phyloP scores from a whole-genome alignment of 179 eudicot species.

The Amaranthus tricolor region DNA sequence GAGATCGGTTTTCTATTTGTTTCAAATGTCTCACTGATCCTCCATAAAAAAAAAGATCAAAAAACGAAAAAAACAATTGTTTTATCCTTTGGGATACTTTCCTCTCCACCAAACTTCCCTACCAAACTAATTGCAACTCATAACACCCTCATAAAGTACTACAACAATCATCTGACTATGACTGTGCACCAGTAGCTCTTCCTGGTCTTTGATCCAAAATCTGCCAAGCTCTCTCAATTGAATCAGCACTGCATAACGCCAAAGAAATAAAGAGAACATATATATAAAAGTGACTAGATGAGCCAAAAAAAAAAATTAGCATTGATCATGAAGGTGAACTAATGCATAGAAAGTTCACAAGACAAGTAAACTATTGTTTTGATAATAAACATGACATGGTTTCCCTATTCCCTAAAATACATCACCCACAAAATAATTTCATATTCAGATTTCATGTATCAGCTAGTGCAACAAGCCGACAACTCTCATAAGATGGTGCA shows the following conservation, averaged over 20 bases:
- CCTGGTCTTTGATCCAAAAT: slow-evolving; percentile 90
- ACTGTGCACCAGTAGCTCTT: slow-evolving; percentile 92
- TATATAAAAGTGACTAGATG: neutral
- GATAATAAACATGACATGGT: neutral
- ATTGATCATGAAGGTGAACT: neutral
- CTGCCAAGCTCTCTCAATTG: slow-evolving; percentile 83
- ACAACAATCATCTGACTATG: slow-evolving; percentile 68
- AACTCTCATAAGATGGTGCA: no score
- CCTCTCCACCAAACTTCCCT: neutral
- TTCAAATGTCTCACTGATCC: neutral
- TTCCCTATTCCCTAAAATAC: neutral
- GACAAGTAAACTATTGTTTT: neutral
- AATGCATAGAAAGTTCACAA: neutral
- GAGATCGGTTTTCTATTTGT: neutral
- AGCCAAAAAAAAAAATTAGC: neutral
- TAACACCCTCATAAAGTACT: neutral
- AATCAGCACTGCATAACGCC: slow-evolving; percentile 53
- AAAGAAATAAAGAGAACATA: slow-evolving; percentile 9
- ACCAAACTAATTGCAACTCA: neutral
- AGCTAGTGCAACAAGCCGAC: no score
- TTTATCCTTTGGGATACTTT: neutral
- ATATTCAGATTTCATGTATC: no score
- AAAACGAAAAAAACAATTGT: neutral
- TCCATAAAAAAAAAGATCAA: neutral
- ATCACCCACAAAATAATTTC: no score